A percentile compares a stretch with the other conserved stretches of the same genome.
phyloP scores from a whole-genome alignment of 129 eudicot species.

The Helianthus tuberosus region DNA sequence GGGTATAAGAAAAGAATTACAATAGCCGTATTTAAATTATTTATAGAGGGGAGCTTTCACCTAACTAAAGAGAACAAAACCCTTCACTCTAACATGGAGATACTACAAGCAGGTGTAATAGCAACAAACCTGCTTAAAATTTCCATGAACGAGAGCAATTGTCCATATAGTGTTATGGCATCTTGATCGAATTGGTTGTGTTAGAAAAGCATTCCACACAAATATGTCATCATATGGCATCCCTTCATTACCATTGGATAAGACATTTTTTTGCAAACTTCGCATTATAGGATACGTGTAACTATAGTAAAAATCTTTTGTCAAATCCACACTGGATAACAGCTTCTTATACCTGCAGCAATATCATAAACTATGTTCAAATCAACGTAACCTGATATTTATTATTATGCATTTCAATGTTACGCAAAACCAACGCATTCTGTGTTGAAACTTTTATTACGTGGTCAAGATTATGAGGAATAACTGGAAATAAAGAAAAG shows the following conservation, averaged over 20 bases:
- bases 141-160: conserved; percentile 89
- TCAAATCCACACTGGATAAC: conserved; percentile 84
- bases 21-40: too few species aligned
- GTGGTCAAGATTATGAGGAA: conserved; percentile 2
- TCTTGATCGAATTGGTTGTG: conserved; percentile 73
- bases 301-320: conserved; percentile 93
- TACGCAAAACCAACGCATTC: not conserved
- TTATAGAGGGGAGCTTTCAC: not conserved
- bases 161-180: conserved; percentile 92
- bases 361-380: conserved; percentile 16
- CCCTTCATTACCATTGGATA: conserved; percentile 57
- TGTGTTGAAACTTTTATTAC: not conserved
- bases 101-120: conserved; percentile 15
- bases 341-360: conserved; percentile 96
- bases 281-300: conserved; percentile 93
- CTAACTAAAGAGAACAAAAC: conserved; percentile 15
- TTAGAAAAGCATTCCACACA: conserved; percentile 94
- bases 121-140: conserved; percentile 78
- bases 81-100: conserved; percentile 15
- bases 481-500: not conserved
- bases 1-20: too few species aligned
- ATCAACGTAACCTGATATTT: conserved; percentile 7
- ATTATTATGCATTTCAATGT: conserved; percentile 16
- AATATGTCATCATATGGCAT: conserved; percentile 87
- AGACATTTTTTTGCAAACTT: conserved; percentile 82